Evolutionary conservation across 352 stramenopile genomes (phyloP), one percentile per base, ranked within the genome.

Genomic region (Pythium sukuiense): DNA sequence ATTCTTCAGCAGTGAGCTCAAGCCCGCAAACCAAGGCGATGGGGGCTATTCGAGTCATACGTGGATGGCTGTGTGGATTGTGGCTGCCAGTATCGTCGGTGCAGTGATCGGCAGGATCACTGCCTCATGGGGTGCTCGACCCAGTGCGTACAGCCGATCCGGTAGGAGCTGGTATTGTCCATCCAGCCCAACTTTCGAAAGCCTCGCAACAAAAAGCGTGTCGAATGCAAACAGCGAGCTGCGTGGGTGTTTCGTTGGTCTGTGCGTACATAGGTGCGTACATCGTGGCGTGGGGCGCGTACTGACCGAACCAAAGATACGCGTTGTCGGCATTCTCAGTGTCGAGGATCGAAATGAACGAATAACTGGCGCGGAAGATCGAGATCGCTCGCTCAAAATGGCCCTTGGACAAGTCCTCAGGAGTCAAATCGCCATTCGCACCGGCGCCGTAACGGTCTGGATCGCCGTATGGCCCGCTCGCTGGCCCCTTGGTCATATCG

Each of bases 341-440:
- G 57, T 92, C 74, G 55, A 86, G 48, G 13, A 92, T 74, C 7
- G 82, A 85, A 37, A 94, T 79, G 61, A 91, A 92, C 53, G 82
- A 89, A 80, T 98, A 97, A 30, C 81, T 91, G 8, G 92, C 93
- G 14, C 91, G 86, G 70, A 97, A 97, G 29, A 98, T 88, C 3
- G 92, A 98, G 69, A 98, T 98, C 1, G 88, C 77, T 11, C 93
- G 88, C 69, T 98, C 92, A 63, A 96, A 95, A 48, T 87, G 74
- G 14, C 89, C 88, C 7, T 67, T 50, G 1, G 57, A 46, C 49
- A 89, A 65, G 55, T 93, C 83, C 2, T 76, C 48, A 20, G 67
- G 33, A 0, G 72, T 88, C n/a, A 88, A 64, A 55, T 92, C 73
- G 12, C 63, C 79, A 27, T 75, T 79, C 35, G 74, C 43, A 1